Percentiles rank a stretch among this genome's conserved stretches.
Evolutionary conservation across 2,329 filamentous ascomycete genomes (phyloP).

Genomic region (Microsporum ferrugineum): DNA sequence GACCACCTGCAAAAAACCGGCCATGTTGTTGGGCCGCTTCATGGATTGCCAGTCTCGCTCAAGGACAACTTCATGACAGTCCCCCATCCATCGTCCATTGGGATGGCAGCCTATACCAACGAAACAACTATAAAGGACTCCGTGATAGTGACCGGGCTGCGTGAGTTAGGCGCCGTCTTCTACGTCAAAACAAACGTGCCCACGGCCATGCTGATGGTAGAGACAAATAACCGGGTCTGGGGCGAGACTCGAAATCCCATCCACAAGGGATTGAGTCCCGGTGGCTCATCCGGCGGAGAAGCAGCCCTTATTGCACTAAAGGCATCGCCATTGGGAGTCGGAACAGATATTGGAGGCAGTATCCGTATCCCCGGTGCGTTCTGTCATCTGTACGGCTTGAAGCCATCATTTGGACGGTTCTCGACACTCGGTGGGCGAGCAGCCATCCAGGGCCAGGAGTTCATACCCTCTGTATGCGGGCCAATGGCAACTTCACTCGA

Average conservation of each 20-base stretch:
- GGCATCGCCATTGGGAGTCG: slow-evolving; percentile 24
- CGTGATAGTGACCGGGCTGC: slow-evolving; percentile 29
- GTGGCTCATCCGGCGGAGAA: slow-evolving; percentile 29
- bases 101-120: slow-evolving; percentile 13
- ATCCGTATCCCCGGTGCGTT: slow-evolving; percentile 31
- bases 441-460: slow-evolving; percentile 30
- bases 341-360: slow-evolving; percentile 34
- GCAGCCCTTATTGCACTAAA: slow-evolving; percentile 26
- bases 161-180: slow-evolving; percentile 32
- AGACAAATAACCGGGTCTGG: slow-evolving; percentile 34
- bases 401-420: slow-evolving; percentile 31
- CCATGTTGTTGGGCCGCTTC: slow-evolving; percentile 28
- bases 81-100: slow-evolving; percentile 15
- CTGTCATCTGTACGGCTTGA: slow-evolving; percentile 30
- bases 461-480: slow-evolving; percentile 30
- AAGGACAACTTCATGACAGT: slow-evolving; percentile 32
- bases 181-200: slow-evolving; percentile 33
- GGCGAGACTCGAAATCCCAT: slow-evolving; percentile 31
- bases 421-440: slow-evolving; percentile 27
- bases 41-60: slow-evolving; percentile 33
- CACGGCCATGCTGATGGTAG: slow-evolving; percentile 35
- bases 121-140: slow-evolving; percentile 19
- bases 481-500: slow-evolving; percentile 29
- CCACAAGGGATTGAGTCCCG: slow-evolving; percentile 25
- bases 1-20: slow-evolving; percentile 30